These are phyloP conservation scores for Yamadazyma blattariae DNA, from an alignment of 1,139 yeast genomes.

Conservation along the genomic window DNA sequence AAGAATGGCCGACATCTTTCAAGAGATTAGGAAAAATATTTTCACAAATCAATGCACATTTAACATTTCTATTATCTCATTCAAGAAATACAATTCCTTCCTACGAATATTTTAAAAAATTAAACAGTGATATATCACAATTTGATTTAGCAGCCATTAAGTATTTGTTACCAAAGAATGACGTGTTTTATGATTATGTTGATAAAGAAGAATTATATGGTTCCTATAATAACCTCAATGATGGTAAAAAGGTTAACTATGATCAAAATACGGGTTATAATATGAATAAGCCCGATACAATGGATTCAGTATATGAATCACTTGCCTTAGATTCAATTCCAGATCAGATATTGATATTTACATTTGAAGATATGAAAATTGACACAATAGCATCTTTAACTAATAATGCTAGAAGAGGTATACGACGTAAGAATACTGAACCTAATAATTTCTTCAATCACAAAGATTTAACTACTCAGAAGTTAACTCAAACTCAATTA, in stretches of 20 bases:
- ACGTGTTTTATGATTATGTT: constrained; percentile 64
- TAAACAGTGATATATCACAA: constrained; percentile 26
- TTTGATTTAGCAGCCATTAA: constrained; percentile 64
- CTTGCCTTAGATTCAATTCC: constrained; percentile 16
- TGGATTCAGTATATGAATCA: constrained; percentile 32
- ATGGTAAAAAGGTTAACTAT: constrained; percentile 30
- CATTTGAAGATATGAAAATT: constrained; percentile 67
- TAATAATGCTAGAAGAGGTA: constrained; percentile 19
- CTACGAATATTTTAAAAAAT: constrained; percentile 29
- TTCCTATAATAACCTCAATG: constrained; percentile 13
- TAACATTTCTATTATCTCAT: constrained; percentile 42
- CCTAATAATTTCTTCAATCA: constrained; percentile 12
- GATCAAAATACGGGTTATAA: constrained; percentile 46
- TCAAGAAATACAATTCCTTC: constrained; percentile 44
- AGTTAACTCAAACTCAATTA: constrained; percentile 33
- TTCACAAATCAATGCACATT: constrained; percentile 37
- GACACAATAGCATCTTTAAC: constrained; percentile 36
- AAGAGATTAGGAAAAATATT: constrained; percentile 22
- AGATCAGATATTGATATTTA: constrained; percentile 63
- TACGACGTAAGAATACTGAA: constrained; percentile 11
- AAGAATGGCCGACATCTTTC: constrained; percentile 14
- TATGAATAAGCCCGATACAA: constrained; percentile 29
- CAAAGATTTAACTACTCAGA: constrained; percentile 12
- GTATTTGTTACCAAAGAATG: constrained; percentile 64
- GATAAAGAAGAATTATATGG: constrained; percentile 60